Evolutionary conservation across 2,329 filamentous ascomycete genomes (phyloP), one percentile per base, ranked within the genome.

Genomic region (Periglandula ipomoeae): DNA sequence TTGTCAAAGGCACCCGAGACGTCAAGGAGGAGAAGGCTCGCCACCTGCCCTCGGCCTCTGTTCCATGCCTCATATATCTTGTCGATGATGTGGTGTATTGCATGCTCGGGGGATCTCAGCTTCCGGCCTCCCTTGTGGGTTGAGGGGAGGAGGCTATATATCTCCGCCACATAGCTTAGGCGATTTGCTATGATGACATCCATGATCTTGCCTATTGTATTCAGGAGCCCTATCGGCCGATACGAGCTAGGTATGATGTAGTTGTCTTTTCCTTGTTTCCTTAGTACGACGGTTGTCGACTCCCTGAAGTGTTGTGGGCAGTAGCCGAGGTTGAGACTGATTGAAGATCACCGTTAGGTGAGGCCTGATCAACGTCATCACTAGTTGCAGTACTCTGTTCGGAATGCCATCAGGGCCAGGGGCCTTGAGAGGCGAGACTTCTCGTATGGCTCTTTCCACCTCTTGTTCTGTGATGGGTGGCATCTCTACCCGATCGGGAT

Each of bases 1-100:
- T 54, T 55, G 26, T 56, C 45, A 22, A 49, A 56, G 1, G 52
- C 51, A 4, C 53, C 48, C 3, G 44, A 52, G 8, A 58, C 39
- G 26, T 58, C 49, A 4, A 58, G 51, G 1, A 54, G 46, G 8
- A 56, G 48, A 9, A 56, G 48, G 13, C 45, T 46, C 7, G 47
- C 45, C 13, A 53, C 50, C 39, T 52, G 47, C 15, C 32, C 4
- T 13, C 4, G 4, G 11, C 47, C 49, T 15, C 47, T 10, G 3
- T 30, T 22, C 50, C 22, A 52, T 38, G 50, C 51, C 24, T 54
- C 10, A 13, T 56, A 44, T 49, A 54, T 54, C n/a, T 43, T 48
- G 7, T 50, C n/a, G 15, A 53, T 26, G 9, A 54, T 39, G 9
- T 47, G 13, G 8, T 55, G 46, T 11, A 56, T 22, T 1, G 49